Conservation (phyloP, 1,139 yeast species). For the Scheffersomyces stambukii region DNA sequence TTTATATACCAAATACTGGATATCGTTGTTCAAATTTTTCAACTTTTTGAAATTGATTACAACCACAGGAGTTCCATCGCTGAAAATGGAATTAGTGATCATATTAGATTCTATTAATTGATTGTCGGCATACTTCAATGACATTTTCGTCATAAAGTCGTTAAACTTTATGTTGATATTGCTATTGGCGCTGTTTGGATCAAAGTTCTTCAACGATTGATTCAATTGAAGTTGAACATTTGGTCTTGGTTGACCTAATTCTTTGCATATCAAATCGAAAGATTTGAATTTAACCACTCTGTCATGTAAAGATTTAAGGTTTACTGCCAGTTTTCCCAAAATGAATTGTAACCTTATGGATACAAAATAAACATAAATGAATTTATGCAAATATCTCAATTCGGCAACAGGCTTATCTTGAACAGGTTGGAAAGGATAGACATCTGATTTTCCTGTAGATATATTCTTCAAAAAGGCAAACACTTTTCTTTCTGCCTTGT, state of each 20-base stretch:
- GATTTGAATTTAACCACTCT: slow-evolving; percentile 21
- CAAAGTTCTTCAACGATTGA: slow-evolving; percentile 40
- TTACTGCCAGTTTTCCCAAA: slow-evolving; percentile 18
- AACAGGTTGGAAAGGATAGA: slow-evolving; percentile 26
- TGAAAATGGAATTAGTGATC: slow-evolving; percentile 60
- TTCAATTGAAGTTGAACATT: slow-evolving; percentile 53
- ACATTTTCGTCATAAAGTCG: slow-evolving; percentile 72
- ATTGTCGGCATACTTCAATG: slow-evolving; percentile 49
- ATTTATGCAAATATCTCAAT: slow-evolving; percentile 58
- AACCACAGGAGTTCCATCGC: slow-evolving; percentile 71
- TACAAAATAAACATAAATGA: slow-evolving; percentile 58
- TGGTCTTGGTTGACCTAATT: slow-evolving; percentile 38
- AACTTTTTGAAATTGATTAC: slow-evolving; percentile 50
- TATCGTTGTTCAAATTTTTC: slow-evolving; percentile 41
- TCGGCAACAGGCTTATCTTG: slow-evolving; percentile 38
- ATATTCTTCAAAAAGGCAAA: slow-evolving; percentile 39
- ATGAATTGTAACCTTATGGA: slow-evolving; percentile 45
- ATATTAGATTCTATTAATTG: slow-evolving; percentile 39
- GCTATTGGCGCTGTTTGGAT: slow-evolving; percentile 34
- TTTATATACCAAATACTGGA: slow-evolving; percentile 56
- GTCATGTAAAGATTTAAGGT: slow-evolving; percentile 19
- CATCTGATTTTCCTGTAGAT: slow-evolving; percentile 12
- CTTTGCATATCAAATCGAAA: slow-evolving; percentile 27
- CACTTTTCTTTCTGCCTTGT: slow-evolving; percentile 41
- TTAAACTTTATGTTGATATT: slow-evolving; percentile 44